Base-by-base conservation (phyloP, 2,329 filamentous ascomycete genomes). In the Cytospora piceae region DNA sequence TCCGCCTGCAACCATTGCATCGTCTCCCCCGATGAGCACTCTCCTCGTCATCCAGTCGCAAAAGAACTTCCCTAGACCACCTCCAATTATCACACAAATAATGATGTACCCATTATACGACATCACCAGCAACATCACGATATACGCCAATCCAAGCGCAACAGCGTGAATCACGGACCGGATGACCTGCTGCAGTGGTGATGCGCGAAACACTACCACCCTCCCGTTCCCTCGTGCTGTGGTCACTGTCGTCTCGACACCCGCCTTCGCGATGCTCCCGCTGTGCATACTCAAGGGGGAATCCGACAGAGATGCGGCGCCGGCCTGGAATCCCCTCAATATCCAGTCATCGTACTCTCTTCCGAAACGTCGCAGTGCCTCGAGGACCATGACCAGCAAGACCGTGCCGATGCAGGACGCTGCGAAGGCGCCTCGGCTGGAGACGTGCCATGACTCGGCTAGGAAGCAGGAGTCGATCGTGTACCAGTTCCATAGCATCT, bases 1-100 rank as follows among this genome's bases (percentile, higher is more conserved):
- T 7, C 69, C 68, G 1, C 69, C 70, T 5, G 69, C 69, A 1
- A 67, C 68, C 5, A 68, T 17, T 2, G 14, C 71, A 0, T 76
- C 67, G 3, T 64, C 69, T 1, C 60, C 63, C 7, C 73, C 73
- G 34, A 78, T 63, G 0, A 79, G 74, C n/a, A 83, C 74, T 63
- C 76, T 78, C 57, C 77, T 74, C 29, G 79, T 79, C 72, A 83
- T 74, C 83, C 83, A 85, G 72, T 84, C 82, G 70, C 80, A 83
- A n/a, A 83, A 69, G 70, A 84, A 84, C 74, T 84, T 84, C 66
- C 83, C 83, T 54, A 85, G 69, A 9, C 80, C 79, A 12, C 81
- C 81, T 4, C 83, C 83, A 52, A 85, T 72, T 32, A 81, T 72
- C 58, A 81, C 80, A 59, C 74, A 77, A 63, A 81, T 77, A 64